Conservation (phyloP, 345 rosid species). For the Populus pruinosa region DNA sequence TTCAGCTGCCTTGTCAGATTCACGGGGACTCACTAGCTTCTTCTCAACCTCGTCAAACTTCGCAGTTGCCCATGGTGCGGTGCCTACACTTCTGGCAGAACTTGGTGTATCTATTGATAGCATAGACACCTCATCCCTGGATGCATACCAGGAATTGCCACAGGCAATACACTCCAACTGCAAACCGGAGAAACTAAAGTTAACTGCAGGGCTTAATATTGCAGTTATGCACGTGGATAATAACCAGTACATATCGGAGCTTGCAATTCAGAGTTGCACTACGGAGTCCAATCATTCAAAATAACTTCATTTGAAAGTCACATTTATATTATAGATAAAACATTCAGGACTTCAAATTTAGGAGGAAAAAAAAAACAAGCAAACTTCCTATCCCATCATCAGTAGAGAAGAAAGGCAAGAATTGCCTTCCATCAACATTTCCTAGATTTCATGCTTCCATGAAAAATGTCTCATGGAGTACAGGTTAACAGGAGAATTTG, state of each 20-base stretch:
- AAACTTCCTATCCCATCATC: neutral
- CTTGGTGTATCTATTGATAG: constrained; percentile 65
- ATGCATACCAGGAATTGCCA: constrained; percentile 89
- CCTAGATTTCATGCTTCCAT: neutral
- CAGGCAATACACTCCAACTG: constrained; percentile 88
- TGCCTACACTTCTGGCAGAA: constrained; percentile 44
- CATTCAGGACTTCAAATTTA: neutral
- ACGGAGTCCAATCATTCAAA: neutral
- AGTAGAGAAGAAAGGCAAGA: neutral
- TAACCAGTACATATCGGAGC: neutral
- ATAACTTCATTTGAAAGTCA: neutral
- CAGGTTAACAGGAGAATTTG: neutral
- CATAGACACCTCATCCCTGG: constrained; percentile 75
- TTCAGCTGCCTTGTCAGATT: constrained; percentile 46
- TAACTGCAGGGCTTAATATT: neutral
- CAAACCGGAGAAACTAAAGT: constrained; percentile 5
- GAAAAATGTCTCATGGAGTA: neutral
- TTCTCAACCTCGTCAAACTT: constrained; percentile 63
- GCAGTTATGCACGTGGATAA: neutral
- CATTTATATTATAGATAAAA: neutral
- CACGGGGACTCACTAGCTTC: constrained; percentile 57
- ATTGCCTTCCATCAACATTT: neutral
- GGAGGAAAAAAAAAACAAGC: neutral
- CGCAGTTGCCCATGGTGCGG: constrained; percentile 49
- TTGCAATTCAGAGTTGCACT: neutral